Evolutionary conservation across 352 stramenopile species (phyloP), one percentile per base, ranked within the genome.

Genomic region (Phytophthora agathidicida): DNA sequence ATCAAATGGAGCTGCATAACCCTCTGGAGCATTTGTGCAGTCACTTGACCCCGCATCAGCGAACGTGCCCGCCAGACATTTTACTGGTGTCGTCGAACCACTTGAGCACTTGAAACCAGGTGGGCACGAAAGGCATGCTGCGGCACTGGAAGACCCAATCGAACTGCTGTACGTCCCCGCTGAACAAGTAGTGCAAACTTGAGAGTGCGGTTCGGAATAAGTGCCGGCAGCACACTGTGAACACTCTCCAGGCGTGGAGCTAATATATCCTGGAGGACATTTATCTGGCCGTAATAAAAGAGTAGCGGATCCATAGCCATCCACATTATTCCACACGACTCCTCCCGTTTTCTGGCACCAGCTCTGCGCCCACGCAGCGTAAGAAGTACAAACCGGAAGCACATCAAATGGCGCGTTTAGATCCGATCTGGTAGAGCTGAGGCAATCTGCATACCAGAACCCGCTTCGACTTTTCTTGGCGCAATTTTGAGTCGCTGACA

Each of bases 371-470:
- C 78, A 89, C 8, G 69, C 62, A 35, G 52, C 56, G 36, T 85
- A 89, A 3, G 55, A 61, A 30, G 56, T 38, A 22, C 78, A 89
- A 36, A 60, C 54, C 6, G 78, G 62, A 5, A 85, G 41, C n/a
- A 75, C 42, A 23, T 78, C 54, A 50, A 75, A 89, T 16, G 75
- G 75, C 1, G 78, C 71, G 22, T 89, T 83, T 14, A 86, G 36
- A 61, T 89, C 64, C 0, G 73, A 82, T 59, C 67, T 82, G 11
- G 37, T 32, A 20, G 46, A 54, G 0, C 47, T 46, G 4, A 78
- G 32, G 16, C 78, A 89, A 41, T 89, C 69, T 8, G 30, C 64
- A 13, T 73, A 89, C 78, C 78, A 86, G 22, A 89, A 89, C 1
- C 78, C 78, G n/a, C 67, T 84, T 14, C 51, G 69, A n/a, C 60